Base-by-base conservation (phyloP, 1,284 basidiomycete genomes). In the Boletus semigastroideus region DNA sequence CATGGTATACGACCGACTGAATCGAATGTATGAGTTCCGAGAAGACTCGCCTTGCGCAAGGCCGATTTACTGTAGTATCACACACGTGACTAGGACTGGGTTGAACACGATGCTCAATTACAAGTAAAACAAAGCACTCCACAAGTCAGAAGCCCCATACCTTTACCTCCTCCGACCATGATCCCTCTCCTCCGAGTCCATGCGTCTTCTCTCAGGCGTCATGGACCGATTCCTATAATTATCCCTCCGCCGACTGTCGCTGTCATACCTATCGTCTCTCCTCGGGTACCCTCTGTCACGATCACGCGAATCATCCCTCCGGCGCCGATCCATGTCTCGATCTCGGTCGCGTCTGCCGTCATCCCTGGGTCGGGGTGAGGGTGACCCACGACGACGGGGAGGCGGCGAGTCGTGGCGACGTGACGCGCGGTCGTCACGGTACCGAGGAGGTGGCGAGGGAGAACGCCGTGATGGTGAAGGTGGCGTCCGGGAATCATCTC, bases 391-490 rank as follows among this genome's bases (percentile, higher is more conserved):
- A 7, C 63, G 59, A 33, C 54, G 61, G 28, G 44, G 67, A 37
- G 68, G 69, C 1, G 73, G 73, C 4, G 70, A 66, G 43, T 70
- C 69, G 11, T 60, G 64, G 48, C 61, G 55, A 20, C 60, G 43
- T 28, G 61, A 59, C 19, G 43, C 28, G 20, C 67, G 70, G 11
- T 68, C 66, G 12, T 67, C 64, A 16, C 67, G 61, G 43, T 66
- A 62, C 39, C 69, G 68, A 1, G 72, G 69, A 5, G 69, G 65
- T 10, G 75, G 66, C 4, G 71, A 67, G 8, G 74, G 66, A 14
- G 71, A 66, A 22, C 61, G 63, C 9, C 61, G 49, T 62, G 59
- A 51, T 13, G 62, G 60, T 11, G 69, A 49, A 62, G 59, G 53
- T 13, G 62, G 60, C 11, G 69, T 48, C 56, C 64, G 52, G 54